Conservation (phyloP, 345 rosid species). For the Anacardium occidentale region DNA sequence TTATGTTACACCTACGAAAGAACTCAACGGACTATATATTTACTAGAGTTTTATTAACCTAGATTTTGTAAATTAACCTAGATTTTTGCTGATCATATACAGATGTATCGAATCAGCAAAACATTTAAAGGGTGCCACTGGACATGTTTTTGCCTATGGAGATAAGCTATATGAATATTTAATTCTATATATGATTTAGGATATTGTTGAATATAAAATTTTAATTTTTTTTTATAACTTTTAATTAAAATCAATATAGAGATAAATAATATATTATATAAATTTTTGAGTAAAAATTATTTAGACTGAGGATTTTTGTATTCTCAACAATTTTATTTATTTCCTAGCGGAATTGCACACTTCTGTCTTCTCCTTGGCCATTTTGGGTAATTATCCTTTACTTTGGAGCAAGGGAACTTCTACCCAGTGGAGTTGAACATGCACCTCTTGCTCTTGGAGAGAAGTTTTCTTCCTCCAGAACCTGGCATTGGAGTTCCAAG, state of each 20-base stretch:
- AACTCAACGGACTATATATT: too few species aligned
- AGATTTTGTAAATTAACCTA: not conserved
- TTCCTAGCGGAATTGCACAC: too few species aligned
- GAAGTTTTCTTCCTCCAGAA: constrained; percentile 68
- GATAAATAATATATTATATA: too few species aligned
- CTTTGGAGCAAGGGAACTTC: constrained; percentile 27
- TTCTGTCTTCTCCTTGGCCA: constrained; percentile 22
- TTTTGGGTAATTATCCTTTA: constrained; percentile 4
- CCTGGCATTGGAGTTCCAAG: constrained; percentile 63
- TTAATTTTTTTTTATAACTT: too few species aligned
- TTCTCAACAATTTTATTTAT: too few species aligned
- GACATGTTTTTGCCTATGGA: constrained; percentile 4
- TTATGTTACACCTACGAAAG: too few species aligned
- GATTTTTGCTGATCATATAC: constrained; percentile 1
- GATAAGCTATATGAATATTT: constrained; percentile 8
- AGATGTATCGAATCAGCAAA: constrained; percentile 1
- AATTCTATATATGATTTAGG: too few species aligned
- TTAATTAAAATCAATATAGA: constrained; percentile 16
- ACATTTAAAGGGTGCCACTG: not conserved
- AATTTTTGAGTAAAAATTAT: too few species aligned
- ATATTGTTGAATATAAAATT: too few species aligned
- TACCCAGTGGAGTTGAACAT: constrained; percentile 19
- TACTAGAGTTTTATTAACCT: too few species aligned
- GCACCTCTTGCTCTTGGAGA: constrained; percentile 58
- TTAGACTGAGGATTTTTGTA: too few species aligned